A percentile compares a stretch with the other conserved stretches of the same genome.
phyloP scores from a whole-genome alignment of 23 red algal genomes.

The Cyanidium caldarium region DNA sequence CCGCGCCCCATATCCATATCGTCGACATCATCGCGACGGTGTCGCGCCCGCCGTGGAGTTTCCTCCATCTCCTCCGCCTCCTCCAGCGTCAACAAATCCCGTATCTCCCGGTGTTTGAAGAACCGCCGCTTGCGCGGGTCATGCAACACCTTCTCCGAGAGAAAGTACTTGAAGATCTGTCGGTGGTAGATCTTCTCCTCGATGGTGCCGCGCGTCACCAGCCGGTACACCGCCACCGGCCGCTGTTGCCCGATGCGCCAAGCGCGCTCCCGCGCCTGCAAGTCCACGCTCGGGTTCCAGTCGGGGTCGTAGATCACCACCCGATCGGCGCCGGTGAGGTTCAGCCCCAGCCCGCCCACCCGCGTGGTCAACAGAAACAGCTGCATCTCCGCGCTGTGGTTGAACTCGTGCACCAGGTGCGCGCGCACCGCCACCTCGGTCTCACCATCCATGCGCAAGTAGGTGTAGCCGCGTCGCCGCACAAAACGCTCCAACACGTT shows the following conservation, averaged over 20 bases:
- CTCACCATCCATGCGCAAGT: conserved; percentile 88
- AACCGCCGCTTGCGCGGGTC: conserved; percentile 80
- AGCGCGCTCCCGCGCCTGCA: conserved; percentile 85
- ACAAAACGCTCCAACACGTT: conserved; percentile 57
- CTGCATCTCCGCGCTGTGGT: conserved; percentile 35
- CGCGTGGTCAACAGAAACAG: conserved; percentile 87
- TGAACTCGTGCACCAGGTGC: conserved; percentile 84
- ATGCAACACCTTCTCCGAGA: conserved; percentile 78
- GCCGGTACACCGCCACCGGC: conserved; percentile 62
- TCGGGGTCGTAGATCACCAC: conserved; percentile 89
- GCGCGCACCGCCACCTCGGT: conserved; percentile 52
- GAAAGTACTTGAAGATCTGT: conserved; percentile 91
- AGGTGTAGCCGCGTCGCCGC: conserved; percentile 30
- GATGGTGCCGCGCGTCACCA: conserved; percentile 87
- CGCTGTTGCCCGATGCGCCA: conserved; percentile 89
- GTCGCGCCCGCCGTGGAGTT: not conserved
- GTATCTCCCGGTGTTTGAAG: conserved; percentile 77
- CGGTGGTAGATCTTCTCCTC: conserved; percentile 99
- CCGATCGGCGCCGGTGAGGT: conserved; percentile 83
- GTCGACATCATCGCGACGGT: not conserved
- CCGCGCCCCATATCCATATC: not conserved
- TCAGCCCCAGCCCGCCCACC: conserved; percentile 81
- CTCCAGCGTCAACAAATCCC: conserved; percentile 65
- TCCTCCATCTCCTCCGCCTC: conserved; percentile 29
- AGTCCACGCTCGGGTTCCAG: conserved; percentile 86